Percentiles rank a stretch among this genome's conserved stretches.
phyloP scores from a whole-genome alignment of 2,329 filamentous ascomycete genomes.

The Arthrobotrys sphaeroides region DNA sequence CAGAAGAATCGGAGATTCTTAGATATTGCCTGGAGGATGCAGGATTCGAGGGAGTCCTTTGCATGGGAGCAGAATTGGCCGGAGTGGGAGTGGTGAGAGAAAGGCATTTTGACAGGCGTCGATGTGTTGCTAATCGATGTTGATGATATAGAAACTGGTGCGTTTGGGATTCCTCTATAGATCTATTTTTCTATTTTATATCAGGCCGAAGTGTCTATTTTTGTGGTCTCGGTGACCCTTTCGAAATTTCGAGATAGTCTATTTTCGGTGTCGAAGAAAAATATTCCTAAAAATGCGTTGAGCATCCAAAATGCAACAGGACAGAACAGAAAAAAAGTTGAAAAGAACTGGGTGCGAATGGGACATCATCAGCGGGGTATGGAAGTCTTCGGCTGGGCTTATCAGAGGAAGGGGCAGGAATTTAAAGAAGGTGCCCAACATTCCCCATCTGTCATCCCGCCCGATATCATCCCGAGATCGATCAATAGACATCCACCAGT shows the following conservation, averaged over 20 bases:
- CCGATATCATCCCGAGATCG: not conserved
- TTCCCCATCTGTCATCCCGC: not conserved
- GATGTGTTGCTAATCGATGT: not conserved
- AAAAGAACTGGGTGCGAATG: too few relatives aligned
- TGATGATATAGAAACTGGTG: not conserved
- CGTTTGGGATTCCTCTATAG: not conserved
- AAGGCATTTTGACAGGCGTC: slow-evolving; percentile 73
- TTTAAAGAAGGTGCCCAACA: not conserved
- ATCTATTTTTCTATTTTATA: too few relatives aligned
- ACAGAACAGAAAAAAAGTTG: not conserved
- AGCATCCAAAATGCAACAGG: not conserved
- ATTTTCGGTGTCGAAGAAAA: not conserved
- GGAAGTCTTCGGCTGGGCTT: too few relatives aligned
- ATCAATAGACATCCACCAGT: not conserved
- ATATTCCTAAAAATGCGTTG: not conserved
- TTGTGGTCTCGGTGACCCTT: too few relatives aligned
- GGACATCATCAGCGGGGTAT: not conserved
- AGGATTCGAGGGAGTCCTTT: slow-evolving; percentile 81
- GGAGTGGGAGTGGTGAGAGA: slow-evolving; percentile 97
- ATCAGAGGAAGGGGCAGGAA: too few relatives aligned
- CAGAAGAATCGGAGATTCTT: slow-evolving; percentile 84
- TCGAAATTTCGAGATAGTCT: too few relatives aligned
- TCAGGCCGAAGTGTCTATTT: too few relatives aligned
- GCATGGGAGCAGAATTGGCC: slow-evolving; percentile 97
- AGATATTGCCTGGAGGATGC: slow-evolving; percentile 80